These are phyloP conservation scores for Mallotus nudiflorus DNA, from an alignment of 345 rosid species.

Conservation along the genomic window DNA sequence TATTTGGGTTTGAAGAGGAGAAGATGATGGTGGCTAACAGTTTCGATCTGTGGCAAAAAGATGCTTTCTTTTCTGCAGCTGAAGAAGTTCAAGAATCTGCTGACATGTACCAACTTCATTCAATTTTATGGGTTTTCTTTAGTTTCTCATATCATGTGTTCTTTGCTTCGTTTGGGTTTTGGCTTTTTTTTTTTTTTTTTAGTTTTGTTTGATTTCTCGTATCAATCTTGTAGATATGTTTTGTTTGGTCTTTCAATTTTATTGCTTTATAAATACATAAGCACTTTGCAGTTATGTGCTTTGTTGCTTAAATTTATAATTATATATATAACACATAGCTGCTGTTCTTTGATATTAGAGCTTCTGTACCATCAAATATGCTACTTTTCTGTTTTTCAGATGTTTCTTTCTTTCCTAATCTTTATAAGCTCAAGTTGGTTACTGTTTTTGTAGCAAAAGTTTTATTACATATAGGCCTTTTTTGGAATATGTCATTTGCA, in stretches of 20 bases:
- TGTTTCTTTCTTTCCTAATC: neutral
- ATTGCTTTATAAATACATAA: too few species aligned
- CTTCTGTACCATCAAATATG: neutral
- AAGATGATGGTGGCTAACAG: slow-evolving; percentile 86
- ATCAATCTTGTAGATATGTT: neutral
- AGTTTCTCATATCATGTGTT: neutral
- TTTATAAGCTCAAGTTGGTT: neutral
- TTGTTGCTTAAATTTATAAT: too few species aligned
- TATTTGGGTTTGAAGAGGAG: neutral
- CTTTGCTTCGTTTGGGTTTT: too few species aligned
- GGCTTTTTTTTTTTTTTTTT: neutral
- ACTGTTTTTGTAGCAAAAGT: too few species aligned
- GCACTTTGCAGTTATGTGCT: too few species aligned
- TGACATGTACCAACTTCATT: slow-evolving; percentile 47
- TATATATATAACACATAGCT: too few species aligned
- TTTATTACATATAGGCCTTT: too few species aligned
- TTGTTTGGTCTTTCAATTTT: neutral
- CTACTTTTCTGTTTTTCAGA: neutral
- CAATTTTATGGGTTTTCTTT: too few species aligned
- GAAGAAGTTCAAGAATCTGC: slow-evolving; percentile 94
- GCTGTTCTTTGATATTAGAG: too few species aligned
- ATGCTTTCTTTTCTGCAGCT: slow-evolving; percentile 85
- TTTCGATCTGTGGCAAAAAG: slow-evolving; percentile 87
- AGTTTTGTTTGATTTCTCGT: neutral
- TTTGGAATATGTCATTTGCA: too few species aligned